Conservation (phyloP, 2,329 filamentous ascomycete genomes). For the Leptographium radiaticola region DNA sequence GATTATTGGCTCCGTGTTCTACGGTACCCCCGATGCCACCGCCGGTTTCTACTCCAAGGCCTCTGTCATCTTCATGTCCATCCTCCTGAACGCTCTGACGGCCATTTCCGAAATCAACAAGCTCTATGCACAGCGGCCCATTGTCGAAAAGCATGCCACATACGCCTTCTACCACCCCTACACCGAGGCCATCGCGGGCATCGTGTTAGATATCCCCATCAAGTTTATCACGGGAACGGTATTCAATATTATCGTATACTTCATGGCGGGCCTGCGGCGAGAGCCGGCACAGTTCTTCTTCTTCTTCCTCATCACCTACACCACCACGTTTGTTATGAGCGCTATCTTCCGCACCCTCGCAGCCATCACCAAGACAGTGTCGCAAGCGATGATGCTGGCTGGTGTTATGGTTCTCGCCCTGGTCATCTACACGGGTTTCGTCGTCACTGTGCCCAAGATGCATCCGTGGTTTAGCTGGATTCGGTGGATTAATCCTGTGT, state of each 20-base stretch:
- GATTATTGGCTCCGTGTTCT: conserved; percentile 10
- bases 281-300: conserved; percentile 71
- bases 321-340: conserved; percentile 64
- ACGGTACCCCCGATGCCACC: conserved; percentile 9
- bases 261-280: conserved; percentile 70
- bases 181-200: conserved; percentile 75
- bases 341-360: conserved; percentile 77
- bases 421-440: conserved; percentile 61
- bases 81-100: conserved; percentile 73
- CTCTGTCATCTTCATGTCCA: conserved; percentile 73
- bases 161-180: conserved; percentile 86
- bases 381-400: conserved; percentile 48
- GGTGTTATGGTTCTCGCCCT: conserved; percentile 50
- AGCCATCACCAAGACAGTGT: conserved; percentile 55
- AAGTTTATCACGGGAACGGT: conserved; percentile 61
- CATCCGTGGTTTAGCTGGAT: conserved; percentile 71
- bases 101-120: conserved; percentile 74
- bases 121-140: conserved; percentile 76
- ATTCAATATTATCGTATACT: conserved; percentile 76
- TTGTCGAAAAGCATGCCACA: conserved; percentile 78
- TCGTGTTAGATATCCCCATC: conserved; percentile 75
- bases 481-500: conserved; percentile 65
- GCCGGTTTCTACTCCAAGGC: conserved; percentile 46
- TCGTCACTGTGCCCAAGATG: conserved; percentile 52
- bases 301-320: conserved; percentile 65